Evolutionary conservation across 1,139 yeast species (phyloP).

Genomic region (Entelexis sorbosivorans): DNA sequence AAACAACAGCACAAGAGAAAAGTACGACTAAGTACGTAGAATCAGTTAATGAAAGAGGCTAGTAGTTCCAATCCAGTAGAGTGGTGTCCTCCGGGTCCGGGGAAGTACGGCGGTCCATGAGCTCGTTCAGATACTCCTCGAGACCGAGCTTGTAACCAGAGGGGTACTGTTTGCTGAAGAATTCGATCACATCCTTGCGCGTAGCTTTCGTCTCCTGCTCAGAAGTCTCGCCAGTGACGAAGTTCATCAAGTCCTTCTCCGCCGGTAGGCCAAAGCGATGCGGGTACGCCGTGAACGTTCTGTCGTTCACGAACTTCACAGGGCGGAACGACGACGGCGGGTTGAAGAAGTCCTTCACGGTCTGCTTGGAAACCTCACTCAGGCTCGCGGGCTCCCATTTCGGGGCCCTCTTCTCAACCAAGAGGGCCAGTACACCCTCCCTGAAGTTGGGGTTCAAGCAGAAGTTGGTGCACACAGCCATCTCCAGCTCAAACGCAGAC

Average conservation of each 20-base stretch:
- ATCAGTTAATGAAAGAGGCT: slow-evolving; percentile 1
- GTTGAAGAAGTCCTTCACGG: slow-evolving; percentile 26
- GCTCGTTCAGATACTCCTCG: slow-evolving; percentile 43
- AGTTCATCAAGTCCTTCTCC: slow-evolving; percentile 46
- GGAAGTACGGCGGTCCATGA: slow-evolving; percentile 52
- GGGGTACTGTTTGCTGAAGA: slow-evolving; percentile 42
- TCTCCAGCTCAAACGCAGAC: slow-evolving; percentile 61
- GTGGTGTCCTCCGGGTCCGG: slow-evolving; percentile 46
- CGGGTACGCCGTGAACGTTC: slow-evolving; percentile 57
- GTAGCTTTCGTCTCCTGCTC: slow-evolving; percentile 58
- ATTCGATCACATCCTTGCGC: slow-evolving; percentile 49
- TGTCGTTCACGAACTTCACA: slow-evolving; percentile 37
- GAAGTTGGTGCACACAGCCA: slow-evolving; percentile 66
- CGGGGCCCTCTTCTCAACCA: slow-evolving; percentile 53
- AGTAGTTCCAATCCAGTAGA: slow-evolving; percentile 50
- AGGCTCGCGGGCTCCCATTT: slow-evolving; percentile 39
- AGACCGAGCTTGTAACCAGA: slow-evolving; percentile 50
- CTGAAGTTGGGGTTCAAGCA: slow-evolving; percentile 56
- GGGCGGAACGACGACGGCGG: slow-evolving; percentile 23
- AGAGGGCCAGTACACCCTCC: slow-evolving; percentile 65
- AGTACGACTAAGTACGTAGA: neutral
- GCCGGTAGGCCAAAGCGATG: slow-evolving; percentile 71
- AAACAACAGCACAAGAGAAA: too few species aligned
- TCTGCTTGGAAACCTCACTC: slow-evolving; percentile 28
- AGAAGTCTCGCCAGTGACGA: slow-evolving; percentile 52